phyloP scores from a whole-genome alignment of 1,284 basidiomycete species.

The Microbotryum scabiosae region DNA sequence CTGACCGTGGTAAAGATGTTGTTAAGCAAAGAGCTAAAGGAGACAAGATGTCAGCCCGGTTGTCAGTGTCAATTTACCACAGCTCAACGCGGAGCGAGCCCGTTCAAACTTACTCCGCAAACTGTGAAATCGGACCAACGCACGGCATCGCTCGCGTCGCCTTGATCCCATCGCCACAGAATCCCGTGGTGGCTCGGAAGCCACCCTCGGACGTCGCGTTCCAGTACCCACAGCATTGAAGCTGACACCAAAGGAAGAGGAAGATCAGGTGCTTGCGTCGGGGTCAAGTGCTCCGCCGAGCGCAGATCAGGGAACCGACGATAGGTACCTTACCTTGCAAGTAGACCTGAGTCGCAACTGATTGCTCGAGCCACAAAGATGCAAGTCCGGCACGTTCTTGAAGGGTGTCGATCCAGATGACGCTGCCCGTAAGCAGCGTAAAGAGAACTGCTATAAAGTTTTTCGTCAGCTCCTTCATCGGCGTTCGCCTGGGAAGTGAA shows the following conservation, averaged over 20 bases:
- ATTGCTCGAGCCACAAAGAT: conserved; percentile 48
- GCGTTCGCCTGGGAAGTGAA: neutral
- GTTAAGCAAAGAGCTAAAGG: too few species aligned
- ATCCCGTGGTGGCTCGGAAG: conserved; percentile 51
- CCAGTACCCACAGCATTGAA: conserved; percentile 69
- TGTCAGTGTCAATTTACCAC: neutral
- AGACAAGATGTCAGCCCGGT: too few species aligned
- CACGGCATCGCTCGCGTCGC: conserved; percentile 52
- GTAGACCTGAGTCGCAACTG: conserved; percentile 47
- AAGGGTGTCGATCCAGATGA: conserved; percentile 52
- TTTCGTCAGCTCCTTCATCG: neutral
- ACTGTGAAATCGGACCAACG: conserved; percentile 54
- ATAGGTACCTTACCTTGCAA: conserved; percentile 62
- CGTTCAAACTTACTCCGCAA: conserved; percentile 40
- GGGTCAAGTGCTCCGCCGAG: too few species aligned
- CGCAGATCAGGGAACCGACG: neutral
- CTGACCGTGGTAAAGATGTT: too few species aligned
- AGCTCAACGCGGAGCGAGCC: neutral
- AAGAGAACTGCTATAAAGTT: conserved; percentile 39
- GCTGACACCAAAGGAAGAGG: conserved; percentile 41
- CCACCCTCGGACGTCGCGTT: conserved; percentile 44
- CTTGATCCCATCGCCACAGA: conserved; percentile 52
- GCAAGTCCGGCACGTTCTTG: conserved; percentile 59
- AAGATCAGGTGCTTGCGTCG: neutral
- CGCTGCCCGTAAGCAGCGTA: conserved; percentile 23